These are phyloP conservation scores for Hymenoscyphus fraxineus DNA, from an alignment of 2,329 filamentous ascomycete genomes.

Conservation along the genomic window DNA sequence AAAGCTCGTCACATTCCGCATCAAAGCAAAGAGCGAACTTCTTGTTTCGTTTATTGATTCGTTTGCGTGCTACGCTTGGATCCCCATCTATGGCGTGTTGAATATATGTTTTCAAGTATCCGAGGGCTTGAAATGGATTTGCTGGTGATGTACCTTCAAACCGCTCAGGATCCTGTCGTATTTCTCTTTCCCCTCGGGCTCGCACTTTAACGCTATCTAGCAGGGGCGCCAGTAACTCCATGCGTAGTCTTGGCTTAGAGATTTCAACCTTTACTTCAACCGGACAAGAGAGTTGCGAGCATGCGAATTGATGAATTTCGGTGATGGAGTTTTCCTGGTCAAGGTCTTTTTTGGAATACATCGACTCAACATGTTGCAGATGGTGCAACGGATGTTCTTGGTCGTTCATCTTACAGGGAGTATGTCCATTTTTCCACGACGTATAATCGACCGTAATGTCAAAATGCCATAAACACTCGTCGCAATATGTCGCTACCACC, in stretches of 20 bases:
- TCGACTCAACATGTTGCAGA: slow-evolving; percentile 42
- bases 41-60: slow-evolving; percentile 58
- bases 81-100: slow-evolving; percentile 48
- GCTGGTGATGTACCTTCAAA: slow-evolving; percentile 47
- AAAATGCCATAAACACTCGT: slow-evolving; percentile 59
- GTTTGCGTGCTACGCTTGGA: slow-evolving; percentile 43
- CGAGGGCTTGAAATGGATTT: slow-evolving; percentile 50
- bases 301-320: slow-evolving; percentile 52
- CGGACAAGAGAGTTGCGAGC: slow-evolving; percentile 55
- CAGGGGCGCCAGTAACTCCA: slow-evolving; percentile 47
- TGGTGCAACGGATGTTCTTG: slow-evolving; percentile 57
- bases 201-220: slow-evolving; percentile 50
- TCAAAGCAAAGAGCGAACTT: slow-evolving; percentile 62
- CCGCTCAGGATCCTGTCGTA: slow-evolving; percentile 49
- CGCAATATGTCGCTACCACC: slow-evolving; percentile 58
- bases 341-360: slow-evolving; percentile 34
- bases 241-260: slow-evolving; percentile 48
- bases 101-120: slow-evolving; percentile 57
- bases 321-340: slow-evolving; percentile 26
- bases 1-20: slow-evolving; percentile 54
- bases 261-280: slow-evolving; percentile 50
- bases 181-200: slow-evolving; percentile 49
- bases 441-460: slow-evolving; percentile 53
- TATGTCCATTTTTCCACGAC: slow-evolving; percentile 34
- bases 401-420: slow-evolving; percentile 36